These are phyloP conservation scores for Nicotiana undulata DNA, from an alignment of 257 asterid genomes.

Conservation along the genomic window DNA sequence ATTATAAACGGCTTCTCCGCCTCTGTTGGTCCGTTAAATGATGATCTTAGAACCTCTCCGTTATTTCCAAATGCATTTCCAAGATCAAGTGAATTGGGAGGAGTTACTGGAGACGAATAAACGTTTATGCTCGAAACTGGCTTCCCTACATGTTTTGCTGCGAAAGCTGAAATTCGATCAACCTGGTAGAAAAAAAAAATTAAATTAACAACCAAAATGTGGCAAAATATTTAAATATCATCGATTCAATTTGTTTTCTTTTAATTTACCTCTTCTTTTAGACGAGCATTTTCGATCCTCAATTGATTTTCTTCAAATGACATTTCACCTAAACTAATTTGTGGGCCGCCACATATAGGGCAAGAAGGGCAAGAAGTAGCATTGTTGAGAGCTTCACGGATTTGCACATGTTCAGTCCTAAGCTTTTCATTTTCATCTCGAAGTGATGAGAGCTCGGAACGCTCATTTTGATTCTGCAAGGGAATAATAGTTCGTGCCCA, in stretches of 20 bases:
- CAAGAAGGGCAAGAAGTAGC: neutral
- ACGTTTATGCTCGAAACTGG: neutral
- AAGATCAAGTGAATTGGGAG: neutral
- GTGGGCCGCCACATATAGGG: neutral
- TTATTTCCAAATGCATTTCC: neutral
- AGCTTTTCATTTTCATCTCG: slow-evolving; percentile 14
- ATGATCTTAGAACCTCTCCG: neutral
- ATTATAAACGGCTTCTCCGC: slow-evolving; percentile 8
- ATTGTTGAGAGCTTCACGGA: neutral
- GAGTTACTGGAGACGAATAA: neutral
- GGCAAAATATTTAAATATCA: too few species aligned
- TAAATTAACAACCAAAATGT: neutral
- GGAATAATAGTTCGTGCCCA: too few species aligned
- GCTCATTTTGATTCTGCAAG: slow-evolving; percentile 8
- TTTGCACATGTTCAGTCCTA: neutral
- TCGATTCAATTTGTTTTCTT: too few species aligned
- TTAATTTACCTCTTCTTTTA: slow-evolving; percentile 16
- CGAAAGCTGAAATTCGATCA: neutral
- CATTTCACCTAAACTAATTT: neutral
- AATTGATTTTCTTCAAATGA: neutral
- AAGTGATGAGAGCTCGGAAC: neutral
- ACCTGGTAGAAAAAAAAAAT: neutral
- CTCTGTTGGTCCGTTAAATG: neutral
- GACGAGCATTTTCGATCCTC: neutral
- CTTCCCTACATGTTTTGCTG: neutral